phyloP scores from a whole-genome alignment of 2,329 filamentous ascomycete genomes.

The Pestalotiopsis sp. region DNA sequence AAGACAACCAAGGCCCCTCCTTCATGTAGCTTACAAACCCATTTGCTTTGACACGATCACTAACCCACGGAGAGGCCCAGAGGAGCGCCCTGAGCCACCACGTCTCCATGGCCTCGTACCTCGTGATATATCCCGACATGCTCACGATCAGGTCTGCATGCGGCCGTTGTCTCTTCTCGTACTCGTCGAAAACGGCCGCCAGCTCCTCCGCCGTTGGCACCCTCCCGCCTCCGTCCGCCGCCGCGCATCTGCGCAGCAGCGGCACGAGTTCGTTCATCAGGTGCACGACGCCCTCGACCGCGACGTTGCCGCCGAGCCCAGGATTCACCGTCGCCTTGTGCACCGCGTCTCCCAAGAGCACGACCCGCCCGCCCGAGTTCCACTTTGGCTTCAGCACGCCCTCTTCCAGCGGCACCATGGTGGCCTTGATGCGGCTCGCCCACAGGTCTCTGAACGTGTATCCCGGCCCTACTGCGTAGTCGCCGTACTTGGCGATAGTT shows the following conservation, averaged over 20 bases:
- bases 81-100: conserved; percentile 17
- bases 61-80: background rate
- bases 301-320: conserved; percentile 19
- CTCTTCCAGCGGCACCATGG: conserved; percentile 20
- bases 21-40: background rate
- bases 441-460: conserved; percentile 24
- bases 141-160: conserved; percentile 18
- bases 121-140: conserved; percentile 22
- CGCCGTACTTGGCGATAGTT: conserved; percentile 14
- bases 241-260: conserved; percentile 15
- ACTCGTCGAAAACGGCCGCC: conserved; percentile 16
- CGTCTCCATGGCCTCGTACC: conserved; percentile 25
- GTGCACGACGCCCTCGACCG: conserved; percentile 17
- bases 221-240: background rate
- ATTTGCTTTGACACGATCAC: background rate
- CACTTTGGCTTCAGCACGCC: conserved; percentile 16
- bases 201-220: conserved; percentile 18
- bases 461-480: conserved; percentile 16
- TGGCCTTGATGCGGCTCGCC: conserved; percentile 12
- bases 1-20: background rate
- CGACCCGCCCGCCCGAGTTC: conserved; percentile 18
- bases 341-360: conserved; percentile 18
- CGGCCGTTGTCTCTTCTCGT: conserved; percentile 22
- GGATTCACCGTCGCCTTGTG: conserved; percentile 21
- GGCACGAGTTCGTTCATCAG: conserved; percentile 20